A percentile compares a stretch with the other conserved stretches of the same genome.
These are phyloP conservation scores for Sonneratia caseolaris DNA, from an alignment of 345 rosid species.

Conservation along the genomic window DNA sequence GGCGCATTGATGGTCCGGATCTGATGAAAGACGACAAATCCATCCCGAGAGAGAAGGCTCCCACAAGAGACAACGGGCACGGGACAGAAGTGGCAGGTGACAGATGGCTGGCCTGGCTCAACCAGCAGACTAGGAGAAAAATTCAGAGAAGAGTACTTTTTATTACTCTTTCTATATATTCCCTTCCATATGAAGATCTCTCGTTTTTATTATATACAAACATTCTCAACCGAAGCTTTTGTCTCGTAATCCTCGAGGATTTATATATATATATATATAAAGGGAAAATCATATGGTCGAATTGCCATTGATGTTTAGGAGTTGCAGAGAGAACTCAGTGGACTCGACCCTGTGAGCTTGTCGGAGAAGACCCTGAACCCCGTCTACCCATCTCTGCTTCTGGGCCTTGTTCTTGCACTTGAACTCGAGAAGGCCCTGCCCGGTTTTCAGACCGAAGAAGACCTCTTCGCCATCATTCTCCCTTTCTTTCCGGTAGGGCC, in stretches of 20 bases:
- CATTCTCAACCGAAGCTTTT: not conserved
- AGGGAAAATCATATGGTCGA: constrained; percentile 8
- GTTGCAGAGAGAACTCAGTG: constrained; percentile 41
- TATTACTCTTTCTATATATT: not conserved
- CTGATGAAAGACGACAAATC: too few relatives aligned
- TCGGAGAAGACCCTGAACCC: constrained; percentile 60
- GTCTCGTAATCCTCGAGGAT: not conserved
- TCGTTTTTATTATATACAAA: not conserved
- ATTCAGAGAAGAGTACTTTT: not conserved
- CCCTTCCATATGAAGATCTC: not conserved
- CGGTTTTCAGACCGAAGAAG: constrained; percentile 82
- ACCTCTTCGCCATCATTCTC: constrained; percentile 58
- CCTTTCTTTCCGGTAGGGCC: constrained; percentile 82
- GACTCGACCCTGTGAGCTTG: constrained; percentile 44
- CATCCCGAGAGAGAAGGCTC: too few relatives aligned
- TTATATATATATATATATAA: too few relatives aligned
- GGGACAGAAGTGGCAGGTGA: not conserved
- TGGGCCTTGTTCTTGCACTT: constrained; percentile 72
- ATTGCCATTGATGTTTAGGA: constrained; percentile 33
- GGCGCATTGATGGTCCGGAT: too few relatives aligned
- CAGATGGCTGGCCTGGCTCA: not conserved
- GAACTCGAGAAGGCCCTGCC: constrained; percentile 87
- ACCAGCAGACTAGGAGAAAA: not conserved
- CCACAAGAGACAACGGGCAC: too few relatives aligned
- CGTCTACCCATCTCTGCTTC: constrained; percentile 88